Evolutionary conservation across 2,329 filamentous ascomycete genomes (phyloP).

Genomic region (Fonsecaea multimorphosa): DNA sequence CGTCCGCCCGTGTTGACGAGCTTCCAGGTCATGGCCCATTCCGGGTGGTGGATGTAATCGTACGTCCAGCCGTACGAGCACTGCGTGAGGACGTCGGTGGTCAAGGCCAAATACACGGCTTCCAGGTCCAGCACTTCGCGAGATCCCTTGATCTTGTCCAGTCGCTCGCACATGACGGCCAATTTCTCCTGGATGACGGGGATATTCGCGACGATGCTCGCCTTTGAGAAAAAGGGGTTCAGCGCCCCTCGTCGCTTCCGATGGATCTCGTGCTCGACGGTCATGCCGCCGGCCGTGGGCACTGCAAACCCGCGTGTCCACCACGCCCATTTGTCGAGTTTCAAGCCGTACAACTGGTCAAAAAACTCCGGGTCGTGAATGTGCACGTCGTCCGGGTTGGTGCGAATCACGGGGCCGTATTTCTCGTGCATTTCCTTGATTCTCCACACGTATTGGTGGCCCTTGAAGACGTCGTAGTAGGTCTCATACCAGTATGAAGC

Average conservation of each 20-base stretch:
- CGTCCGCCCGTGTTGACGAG: constrained; percentile 33
- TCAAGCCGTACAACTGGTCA: constrained; percentile 35
- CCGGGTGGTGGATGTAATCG: constrained; percentile 44
- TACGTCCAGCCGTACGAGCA: constrained; percentile 46
- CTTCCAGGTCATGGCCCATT: constrained; percentile 39
- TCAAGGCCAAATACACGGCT: constrained; percentile 38
- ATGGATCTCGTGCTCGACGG: constrained; percentile 50
- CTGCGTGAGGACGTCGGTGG: constrained; percentile 47
- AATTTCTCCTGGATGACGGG: constrained; percentile 45
- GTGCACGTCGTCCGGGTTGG: constrained; percentile 37
- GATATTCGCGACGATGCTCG: constrained; percentile 46
- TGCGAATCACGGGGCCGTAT: constrained; percentile 44
- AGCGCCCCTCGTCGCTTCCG: constrained; percentile 50
- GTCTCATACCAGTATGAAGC: constrained; percentile 44
- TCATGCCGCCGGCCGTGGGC: constrained; percentile 38
- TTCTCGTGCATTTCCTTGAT: constrained; percentile 45
- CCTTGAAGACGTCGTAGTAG: constrained; percentile 44
- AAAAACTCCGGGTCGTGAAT: constrained; percentile 36
- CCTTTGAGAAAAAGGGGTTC: constrained; percentile 54
- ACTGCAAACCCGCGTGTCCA: constrained; percentile 29
- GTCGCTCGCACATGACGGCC: constrained; percentile 31
- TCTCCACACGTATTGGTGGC: constrained; percentile 41
- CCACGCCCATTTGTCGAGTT: constrained; percentile 35
- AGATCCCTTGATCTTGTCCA: constrained; percentile 26
- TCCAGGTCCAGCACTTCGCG: constrained; percentile 31